phyloP scores from a whole-genome alignment of 352 stramenopile genomes.

The Phytophthora sojae region DNA sequence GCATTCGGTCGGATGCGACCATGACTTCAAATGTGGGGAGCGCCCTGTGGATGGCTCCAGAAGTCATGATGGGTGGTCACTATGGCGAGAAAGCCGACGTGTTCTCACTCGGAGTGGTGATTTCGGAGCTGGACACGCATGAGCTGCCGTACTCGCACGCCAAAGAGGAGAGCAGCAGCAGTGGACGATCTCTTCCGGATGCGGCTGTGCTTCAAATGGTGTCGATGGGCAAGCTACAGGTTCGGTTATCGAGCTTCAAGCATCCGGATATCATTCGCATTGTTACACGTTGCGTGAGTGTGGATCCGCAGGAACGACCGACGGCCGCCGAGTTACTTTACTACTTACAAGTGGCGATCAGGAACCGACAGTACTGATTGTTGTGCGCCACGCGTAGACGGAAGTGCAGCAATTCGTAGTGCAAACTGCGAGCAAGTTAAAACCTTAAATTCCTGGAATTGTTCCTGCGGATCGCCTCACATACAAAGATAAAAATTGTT shows the following conservation, averaged over 20 bases:
- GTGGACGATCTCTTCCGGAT: constrained; percentile 27
- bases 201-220: constrained; percentile 50
- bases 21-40: constrained; percentile 46
- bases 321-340: constrained; percentile 42
- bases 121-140: constrained; percentile 46
- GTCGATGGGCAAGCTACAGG: constrained; percentile 36
- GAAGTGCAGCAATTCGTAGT: no score
- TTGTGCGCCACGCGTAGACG: no score
- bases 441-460: no score
- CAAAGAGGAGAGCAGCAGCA: constrained; percentile 16
- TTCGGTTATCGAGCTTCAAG: constrained; percentile 37
- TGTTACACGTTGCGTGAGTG: constrained; percentile 32
- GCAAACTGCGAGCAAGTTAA: no score
- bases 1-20: constrained; percentile 29
- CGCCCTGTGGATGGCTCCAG: no score
- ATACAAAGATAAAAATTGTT: no score
- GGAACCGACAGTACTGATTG: constrained; percentile 11
- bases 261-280: constrained; percentile 14
- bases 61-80: constrained; percentile 37
- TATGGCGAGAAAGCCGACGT: constrained; percentile 50
- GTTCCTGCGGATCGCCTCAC: no score
- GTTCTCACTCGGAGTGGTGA: constrained; percentile 47
- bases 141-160: constrained; percentile 36
- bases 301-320: constrained; percentile 27
- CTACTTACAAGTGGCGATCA: constrained; percentile 27